Base-by-base conservation (phyloP, 2,329 filamentous ascomycete species). In the Fusarium tupiense region DNA sequence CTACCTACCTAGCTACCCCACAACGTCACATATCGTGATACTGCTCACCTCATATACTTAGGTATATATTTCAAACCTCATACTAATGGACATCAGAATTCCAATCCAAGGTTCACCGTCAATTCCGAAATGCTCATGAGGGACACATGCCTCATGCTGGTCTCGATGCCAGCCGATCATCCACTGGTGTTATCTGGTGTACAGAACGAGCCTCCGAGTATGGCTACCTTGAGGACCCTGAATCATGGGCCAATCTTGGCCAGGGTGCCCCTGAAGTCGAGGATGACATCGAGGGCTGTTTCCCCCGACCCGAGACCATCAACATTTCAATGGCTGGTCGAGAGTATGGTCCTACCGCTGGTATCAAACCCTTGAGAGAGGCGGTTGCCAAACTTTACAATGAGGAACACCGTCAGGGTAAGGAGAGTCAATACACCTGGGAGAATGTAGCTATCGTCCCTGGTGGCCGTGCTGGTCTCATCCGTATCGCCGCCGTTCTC, bases 371-470 rank as follows among this genome's bases (percentile, higher is more conserved):
- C 33, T 87, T 98, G 74, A 89, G 96, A 77, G 93, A 94, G 80
- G 96, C 96, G 24, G 95, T 98, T 50, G 96, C 96, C 66, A 91
- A 91, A 68, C 89, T 98, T 71, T 98, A 98, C 89, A 98, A 98
- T 80, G 93, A 92, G 82, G 93, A 96, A 83, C 96, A 98, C 80
- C 91, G 96, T 74, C 86, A 96, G 85, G 94, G 93, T 80, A 97
- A 96, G 86, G 88, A 91, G 17, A 96, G 93, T 83, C 88, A 97
- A 84, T 98, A 98, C 83, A 97, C 94, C 11, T 98, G 94, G 93
- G 96, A 98, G 87, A 98, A 98, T 82, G 96, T 98, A 24, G 95
- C 94, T 82, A 97, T 98, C 81, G 96, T 98, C 8, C 96, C 96
- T 52, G 95, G 95, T 82, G 96, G 96, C 44, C 91, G 96, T 78